A percentile compares a stretch with the other conserved stretches of the same genome.
Evolutionary conservation across 2,329 filamentous ascomycete genomes (phyloP).

Genomic region (Incumbomyces delicatus): DNA sequence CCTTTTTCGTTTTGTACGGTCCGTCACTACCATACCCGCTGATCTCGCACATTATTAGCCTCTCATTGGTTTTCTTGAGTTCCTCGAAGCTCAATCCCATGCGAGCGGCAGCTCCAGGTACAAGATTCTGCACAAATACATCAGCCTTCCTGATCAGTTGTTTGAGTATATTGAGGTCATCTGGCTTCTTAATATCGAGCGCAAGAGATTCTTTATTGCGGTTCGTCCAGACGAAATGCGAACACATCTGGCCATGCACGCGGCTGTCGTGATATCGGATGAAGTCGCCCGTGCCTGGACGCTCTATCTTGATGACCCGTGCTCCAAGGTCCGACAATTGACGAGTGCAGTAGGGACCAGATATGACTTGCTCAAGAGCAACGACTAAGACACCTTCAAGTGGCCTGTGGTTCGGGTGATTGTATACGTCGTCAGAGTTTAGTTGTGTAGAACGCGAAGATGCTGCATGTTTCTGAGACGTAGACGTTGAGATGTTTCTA

Average conservation of each 20-base stretch:
- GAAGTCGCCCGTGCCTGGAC: conserved; percentile 44
- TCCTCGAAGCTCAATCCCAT: conserved; percentile 40
- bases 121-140: conserved; percentile 46
- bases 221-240: conserved; percentile 49
- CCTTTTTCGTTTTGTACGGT: conserved; percentile 46
- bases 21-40: conserved; percentile 42
- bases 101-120: conserved; percentile 40
- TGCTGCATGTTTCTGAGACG: neutral
- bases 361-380: conserved; percentile 46
- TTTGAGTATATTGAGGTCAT: conserved; percentile 36
- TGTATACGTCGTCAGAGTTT: conserved; percentile 1
- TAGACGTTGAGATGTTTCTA: neutral
- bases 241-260: conserved; percentile 38
- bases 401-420: conserved; percentile 20
- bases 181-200: conserved; percentile 38
- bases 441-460: neutral
- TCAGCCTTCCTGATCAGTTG: conserved; percentile 35
- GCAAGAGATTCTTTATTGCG: conserved; percentile 46
- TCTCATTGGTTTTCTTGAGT: conserved; percentile 25
- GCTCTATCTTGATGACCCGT: conserved; percentile 47
- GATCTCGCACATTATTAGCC: conserved; percentile 26
- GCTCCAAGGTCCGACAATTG: conserved; percentile 47
- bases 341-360: conserved; percentile 45
- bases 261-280: conserved; percentile 43
- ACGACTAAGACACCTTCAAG: conserved; percentile 42